phyloP scores from a whole-genome alignment of 768 basidiomycete genomes.

The Boletus subparvulus region DNA sequence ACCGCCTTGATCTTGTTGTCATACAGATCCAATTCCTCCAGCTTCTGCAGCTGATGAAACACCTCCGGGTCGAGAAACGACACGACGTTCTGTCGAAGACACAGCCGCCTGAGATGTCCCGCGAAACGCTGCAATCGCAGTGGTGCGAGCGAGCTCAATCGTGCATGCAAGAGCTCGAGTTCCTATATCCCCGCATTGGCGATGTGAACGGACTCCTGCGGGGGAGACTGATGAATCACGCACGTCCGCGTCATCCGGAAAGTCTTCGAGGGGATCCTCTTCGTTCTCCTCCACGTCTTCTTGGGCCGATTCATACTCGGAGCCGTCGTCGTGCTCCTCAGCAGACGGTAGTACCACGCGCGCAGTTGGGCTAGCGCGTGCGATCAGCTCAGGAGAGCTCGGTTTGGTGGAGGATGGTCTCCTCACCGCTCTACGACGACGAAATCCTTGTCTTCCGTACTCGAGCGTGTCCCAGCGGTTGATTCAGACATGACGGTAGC shows the following conservation, averaged over 20 bases:
- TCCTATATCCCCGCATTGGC: constrained; percentile 50
- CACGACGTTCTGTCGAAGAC: constrained; percentile 85
- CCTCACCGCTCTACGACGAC: constrained; percentile 29
- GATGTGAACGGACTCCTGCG: not conserved
- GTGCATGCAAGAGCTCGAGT: constrained; percentile 79
- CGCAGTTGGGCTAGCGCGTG: constrained; percentile 32
- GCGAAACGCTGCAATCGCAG: constrained; percentile 78
- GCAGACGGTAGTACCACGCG: constrained; percentile 48
- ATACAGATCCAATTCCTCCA: constrained; percentile 93
- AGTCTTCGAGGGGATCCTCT: constrained; percentile 70
- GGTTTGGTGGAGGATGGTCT: not conserved
- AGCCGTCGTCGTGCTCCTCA: constrained; percentile 29
- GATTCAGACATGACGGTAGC: constrained; percentile 23
- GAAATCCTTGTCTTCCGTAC: constrained; percentile 21
- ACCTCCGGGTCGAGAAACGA: constrained; percentile 68
- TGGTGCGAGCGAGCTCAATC: constrained; percentile 63
- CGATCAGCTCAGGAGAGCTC: constrained; percentile 1
- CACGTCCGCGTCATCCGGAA: constrained; percentile 85
- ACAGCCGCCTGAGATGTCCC: constrained; percentile 64
- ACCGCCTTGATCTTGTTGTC: constrained; percentile 89
- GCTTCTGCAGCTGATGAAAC: constrained; percentile 59
- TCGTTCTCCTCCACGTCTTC: constrained; percentile 49
- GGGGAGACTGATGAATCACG: constrained; percentile 19
- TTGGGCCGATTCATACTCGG: constrained; percentile 40
- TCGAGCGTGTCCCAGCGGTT: constrained; percentile 9